These are phyloP conservation scores for Kalaharituber pfeilii DNA, from an alignment of 2,329 filamentous ascomycete genomes.

Conservation along the genomic window DNA sequence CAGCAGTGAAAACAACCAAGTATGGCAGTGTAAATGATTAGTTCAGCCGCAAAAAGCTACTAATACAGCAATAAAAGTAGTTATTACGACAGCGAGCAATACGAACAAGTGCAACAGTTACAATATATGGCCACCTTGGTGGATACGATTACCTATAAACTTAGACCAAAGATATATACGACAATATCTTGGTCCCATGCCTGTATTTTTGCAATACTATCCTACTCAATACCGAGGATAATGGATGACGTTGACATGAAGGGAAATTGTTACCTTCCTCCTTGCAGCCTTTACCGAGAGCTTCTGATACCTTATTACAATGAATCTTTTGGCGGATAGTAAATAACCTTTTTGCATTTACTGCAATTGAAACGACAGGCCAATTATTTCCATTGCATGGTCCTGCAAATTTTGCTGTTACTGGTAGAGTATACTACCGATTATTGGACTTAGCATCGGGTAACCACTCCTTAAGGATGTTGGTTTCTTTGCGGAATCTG, in stretches of 20 bases:
- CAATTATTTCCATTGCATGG: constrained; percentile 3
- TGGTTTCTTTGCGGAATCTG: no score
- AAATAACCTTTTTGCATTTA: constrained; percentile 6
- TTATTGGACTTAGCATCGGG: constrained; percentile 1
- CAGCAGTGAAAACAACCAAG: no score
- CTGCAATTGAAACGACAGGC: constrained; percentile 1
- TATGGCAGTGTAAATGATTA: no score
- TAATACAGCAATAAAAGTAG: no score
- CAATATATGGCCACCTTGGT: no score
- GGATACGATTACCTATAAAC: no score
- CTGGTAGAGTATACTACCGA: constrained; percentile 4
- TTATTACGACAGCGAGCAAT: no score
- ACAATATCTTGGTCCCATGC: neutral
- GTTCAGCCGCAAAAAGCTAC: no score
- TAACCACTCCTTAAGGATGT: constrained; percentile 5
- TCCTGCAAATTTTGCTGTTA: constrained; percentile 6
- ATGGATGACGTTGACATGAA: constrained; percentile 6
- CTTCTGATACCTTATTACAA: neutral
- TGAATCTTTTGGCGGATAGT: neutral
- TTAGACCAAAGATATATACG: no score
- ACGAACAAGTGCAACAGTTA: no score
- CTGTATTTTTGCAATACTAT: neutral
- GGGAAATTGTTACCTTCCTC: neutral
- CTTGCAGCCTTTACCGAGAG: neutral
- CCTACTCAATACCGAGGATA: constrained; percentile 1